Base-by-base conservation (phyloP, 169 alveolate species). In the Cyclospora cayetanensis region DNA sequence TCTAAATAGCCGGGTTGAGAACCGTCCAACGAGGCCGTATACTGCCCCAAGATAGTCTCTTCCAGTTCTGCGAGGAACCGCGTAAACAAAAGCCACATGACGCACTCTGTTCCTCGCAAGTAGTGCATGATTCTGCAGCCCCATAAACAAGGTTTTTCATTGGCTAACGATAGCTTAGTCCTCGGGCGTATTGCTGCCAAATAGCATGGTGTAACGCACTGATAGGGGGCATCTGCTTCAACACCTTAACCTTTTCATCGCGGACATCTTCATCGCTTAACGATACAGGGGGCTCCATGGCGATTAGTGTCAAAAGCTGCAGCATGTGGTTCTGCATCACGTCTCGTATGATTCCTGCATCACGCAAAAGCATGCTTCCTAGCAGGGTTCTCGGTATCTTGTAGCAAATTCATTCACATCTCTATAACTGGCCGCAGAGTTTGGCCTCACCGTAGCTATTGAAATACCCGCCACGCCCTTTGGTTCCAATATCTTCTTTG, bases 251-350 rank as follows among this genome's bases (percentile, higher is more conserved):
- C 53, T 95, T 95, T 46, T 93, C 95, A 79, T 93, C 95, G n/a
- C 94, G 87, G 35, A 95, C 93, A 3, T 93, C 94, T 68, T 95
- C 95, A 63, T 90, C 95, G 74, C 84, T 68, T 42, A 93, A 84
- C 46, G 94, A 90, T 2, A 94, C 95, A 12, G 96, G 95, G 22
- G 93, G 89, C 72, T 95, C 96, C 95, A 95, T 93, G 20, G 96
- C 95, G 35, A 93, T 83, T 39, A 93, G 79, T 11, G 95, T 66
- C 74, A 95, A 80, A 72, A 95, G 60, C 89, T 95, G 96, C 72
- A 95, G 22, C 96, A 95, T 86, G 86, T 95, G 96, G 76, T 95
- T 95, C 42, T 95, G 96, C 95, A 95, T 90, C 63, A 95, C 95
- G 83, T 95, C 96, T 27, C 96, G 93, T 25, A 95, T 93, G 35